Conservation (phyloP, 176 grass and related monocot genomes). For the Bolboschoenus planiculmis region DNA sequence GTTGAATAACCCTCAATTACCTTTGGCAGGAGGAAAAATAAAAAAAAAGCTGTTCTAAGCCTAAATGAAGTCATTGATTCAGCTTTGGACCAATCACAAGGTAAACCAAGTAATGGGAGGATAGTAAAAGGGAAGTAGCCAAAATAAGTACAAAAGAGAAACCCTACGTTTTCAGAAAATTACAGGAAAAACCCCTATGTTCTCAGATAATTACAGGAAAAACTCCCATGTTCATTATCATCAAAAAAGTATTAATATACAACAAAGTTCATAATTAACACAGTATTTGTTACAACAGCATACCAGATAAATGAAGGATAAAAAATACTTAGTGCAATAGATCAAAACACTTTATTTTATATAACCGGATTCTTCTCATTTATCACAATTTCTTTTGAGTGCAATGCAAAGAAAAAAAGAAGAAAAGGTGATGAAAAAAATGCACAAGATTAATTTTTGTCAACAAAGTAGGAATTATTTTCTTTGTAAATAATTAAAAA, state of each 20-base stretch:
- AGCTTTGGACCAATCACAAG: not conserved
- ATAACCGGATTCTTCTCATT: not conserved
- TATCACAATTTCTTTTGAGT: not conserved
- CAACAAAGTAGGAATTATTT: not conserved
- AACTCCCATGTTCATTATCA: not conserved
- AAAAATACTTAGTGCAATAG: not conserved
- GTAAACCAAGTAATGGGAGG: not conserved
- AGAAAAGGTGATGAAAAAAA: not conserved
- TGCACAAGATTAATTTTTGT: not conserved
- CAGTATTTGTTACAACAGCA: not conserved
- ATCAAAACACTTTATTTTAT: not conserved
- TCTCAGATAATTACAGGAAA: not conserved
- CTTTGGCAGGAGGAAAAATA: not conserved
- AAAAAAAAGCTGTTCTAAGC: not conserved
- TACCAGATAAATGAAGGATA: not conserved
- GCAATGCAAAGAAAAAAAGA: not conserved
- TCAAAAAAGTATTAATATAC: not conserved
- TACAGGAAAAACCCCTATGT: not conserved
- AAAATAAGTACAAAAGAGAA: not conserved
- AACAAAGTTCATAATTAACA: not conserved
- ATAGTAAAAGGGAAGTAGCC: not conserved
- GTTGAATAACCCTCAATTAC: not conserved
- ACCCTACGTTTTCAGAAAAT: not conserved
- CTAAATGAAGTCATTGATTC: not conserved
- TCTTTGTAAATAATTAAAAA: not conserved